These are phyloP conservation scores for Tolypocladium amazonense DNA, from an alignment of 2,329 filamentous ascomycete species.

Conservation along the genomic window DNA sequence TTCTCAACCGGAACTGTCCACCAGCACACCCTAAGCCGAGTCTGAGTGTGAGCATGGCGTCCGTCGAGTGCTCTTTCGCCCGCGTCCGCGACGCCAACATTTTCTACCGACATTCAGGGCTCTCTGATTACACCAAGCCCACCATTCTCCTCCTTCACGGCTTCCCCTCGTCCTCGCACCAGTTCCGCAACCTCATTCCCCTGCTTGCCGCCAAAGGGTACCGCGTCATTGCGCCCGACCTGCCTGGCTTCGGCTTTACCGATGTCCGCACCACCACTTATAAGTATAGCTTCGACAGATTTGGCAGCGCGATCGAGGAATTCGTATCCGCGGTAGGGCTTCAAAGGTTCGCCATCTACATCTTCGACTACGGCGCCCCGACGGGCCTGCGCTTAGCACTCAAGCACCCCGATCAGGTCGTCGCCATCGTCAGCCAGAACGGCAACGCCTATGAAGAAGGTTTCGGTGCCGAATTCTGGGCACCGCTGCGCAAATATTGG, in stretches of 20 bases:
- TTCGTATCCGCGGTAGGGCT: constrained; percentile 39
- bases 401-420: constrained; percentile 32
- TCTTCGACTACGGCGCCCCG: constrained; percentile 55
- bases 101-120: constrained; percentile 28
- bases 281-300: constrained; percentile 41
- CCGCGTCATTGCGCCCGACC: constrained; percentile 42
- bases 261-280: constrained; percentile 32
- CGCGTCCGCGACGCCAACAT: constrained; percentile 25
- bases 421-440: constrained; percentile 47
- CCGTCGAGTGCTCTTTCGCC: constrained; percentile 6
- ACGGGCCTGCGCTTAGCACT: constrained; percentile 42
- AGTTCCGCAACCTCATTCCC: constrained; percentile 33
- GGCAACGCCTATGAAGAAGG: constrained; percentile 51
- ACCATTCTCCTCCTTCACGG: constrained; percentile 33
- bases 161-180: constrained; percentile 31
- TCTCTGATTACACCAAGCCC: constrained; percentile 11
- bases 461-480: constrained; percentile 38
- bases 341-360: constrained; percentile 40
- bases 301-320: constrained; percentile 33
- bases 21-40: neutral
- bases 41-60: neutral
- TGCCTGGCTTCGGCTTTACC: constrained; percentile 51
- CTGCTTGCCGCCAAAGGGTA: constrained; percentile 24
- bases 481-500: constrained; percentile 35
- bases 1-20: neutral